These are phyloP conservation scores for Phytophthora rubi DNA, from an alignment of 352 stramenopile species.

Conservation along the genomic window DNA sequence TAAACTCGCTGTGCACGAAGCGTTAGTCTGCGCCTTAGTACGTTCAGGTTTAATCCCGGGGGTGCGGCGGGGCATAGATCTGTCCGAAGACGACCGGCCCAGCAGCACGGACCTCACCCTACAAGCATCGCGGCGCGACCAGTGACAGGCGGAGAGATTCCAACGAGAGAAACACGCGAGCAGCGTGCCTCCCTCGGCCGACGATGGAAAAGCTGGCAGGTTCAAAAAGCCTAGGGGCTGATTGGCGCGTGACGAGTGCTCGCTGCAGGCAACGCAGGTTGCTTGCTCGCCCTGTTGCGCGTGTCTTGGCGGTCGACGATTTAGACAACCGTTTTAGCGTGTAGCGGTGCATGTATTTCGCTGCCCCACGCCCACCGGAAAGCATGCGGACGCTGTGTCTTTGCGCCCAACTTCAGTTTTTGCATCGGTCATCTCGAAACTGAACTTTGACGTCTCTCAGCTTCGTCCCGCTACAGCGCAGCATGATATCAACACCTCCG, in stretches of 20 bases:
- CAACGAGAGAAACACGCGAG: slow-evolving; percentile 6
- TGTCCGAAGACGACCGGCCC: background rate
- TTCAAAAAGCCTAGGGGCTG: slow-evolving; percentile 1
- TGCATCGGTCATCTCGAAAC: background rate
- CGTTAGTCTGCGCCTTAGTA: slow-evolving; percentile 24
- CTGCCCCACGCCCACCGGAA: slow-evolving; percentile 14
- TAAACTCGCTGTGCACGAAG: slow-evolving; percentile 14
- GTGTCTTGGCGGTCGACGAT: slow-evolving; percentile 18
- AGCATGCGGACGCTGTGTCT: slow-evolving; percentile 13
- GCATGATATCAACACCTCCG: background rate
- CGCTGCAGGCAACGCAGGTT: slow-evolving; percentile 6
- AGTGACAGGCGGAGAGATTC: background rate
- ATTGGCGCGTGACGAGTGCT: background rate
- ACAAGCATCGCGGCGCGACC: slow-evolving; percentile 1
- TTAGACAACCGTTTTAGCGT: background rate
- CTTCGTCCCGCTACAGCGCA: background rate
- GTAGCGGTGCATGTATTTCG: background rate
- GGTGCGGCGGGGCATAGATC: slow-evolving; percentile 17
- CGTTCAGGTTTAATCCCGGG: slow-evolving; percentile 8
- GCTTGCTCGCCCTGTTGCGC: slow-evolving; percentile 18
- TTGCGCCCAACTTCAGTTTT: slow-evolving; percentile 17
- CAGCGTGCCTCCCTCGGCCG: slow-evolving; percentile 5
- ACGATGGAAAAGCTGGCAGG: slow-evolving; percentile 1
- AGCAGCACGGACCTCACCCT: slow-evolving; percentile 9
- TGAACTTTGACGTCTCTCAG: background rate